Evolutionary conservation across 768 basidiomycete species (phyloP).

Genomic region (Leccinellum albellum): DNA sequence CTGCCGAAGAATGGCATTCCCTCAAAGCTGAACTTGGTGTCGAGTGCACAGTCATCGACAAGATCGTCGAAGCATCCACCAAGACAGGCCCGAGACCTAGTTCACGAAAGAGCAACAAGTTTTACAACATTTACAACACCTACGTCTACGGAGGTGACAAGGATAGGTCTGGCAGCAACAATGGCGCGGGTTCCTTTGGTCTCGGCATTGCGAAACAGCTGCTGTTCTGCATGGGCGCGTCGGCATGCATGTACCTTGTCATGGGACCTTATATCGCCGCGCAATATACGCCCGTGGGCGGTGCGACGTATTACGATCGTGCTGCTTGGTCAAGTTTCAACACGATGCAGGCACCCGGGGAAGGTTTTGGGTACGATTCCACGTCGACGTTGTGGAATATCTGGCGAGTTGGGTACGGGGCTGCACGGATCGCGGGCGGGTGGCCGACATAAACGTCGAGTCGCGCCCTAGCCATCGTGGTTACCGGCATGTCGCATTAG

Average conservation of each 20-base stretch:
- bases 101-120: slow-evolving; percentile 48
- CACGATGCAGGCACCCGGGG: slow-evolving; percentile 61
- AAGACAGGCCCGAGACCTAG: slow-evolving; percentile 32
- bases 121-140: slow-evolving; percentile 88
- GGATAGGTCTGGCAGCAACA: slow-evolving; percentile 26
- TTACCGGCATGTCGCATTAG: not conserved
- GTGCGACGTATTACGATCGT: slow-evolving; percentile 74
- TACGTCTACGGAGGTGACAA: slow-evolving; percentile 48
- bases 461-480: not conserved
- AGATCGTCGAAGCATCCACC: slow-evolving; percentile 46
- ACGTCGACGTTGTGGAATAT: slow-evolving; percentile 66
- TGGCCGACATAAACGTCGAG: slow-evolving; percentile 60
- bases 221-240: slow-evolving; percentile 57
- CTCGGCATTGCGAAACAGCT: slow-evolving; percentile 42
- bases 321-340: slow-evolving; percentile 80
- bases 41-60: slow-evolving; percentile 73
- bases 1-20: slow-evolving; percentile 72
- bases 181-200: slow-evolving; percentile 25
- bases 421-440: slow-evolving; percentile 69
- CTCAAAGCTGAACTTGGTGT: slow-evolving; percentile 78
- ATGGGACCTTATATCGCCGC: slow-evolving; percentile 57
- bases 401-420: slow-evolving; percentile 66
- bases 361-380: slow-evolving; percentile 62
- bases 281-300: slow-evolving; percentile 55
- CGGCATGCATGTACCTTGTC: slow-evolving; percentile 57